These are phyloP conservation scores for Phylloporus gajari DNA, from an alignment of 1,284 basidiomycete species.

Conservation along the genomic window DNA sequence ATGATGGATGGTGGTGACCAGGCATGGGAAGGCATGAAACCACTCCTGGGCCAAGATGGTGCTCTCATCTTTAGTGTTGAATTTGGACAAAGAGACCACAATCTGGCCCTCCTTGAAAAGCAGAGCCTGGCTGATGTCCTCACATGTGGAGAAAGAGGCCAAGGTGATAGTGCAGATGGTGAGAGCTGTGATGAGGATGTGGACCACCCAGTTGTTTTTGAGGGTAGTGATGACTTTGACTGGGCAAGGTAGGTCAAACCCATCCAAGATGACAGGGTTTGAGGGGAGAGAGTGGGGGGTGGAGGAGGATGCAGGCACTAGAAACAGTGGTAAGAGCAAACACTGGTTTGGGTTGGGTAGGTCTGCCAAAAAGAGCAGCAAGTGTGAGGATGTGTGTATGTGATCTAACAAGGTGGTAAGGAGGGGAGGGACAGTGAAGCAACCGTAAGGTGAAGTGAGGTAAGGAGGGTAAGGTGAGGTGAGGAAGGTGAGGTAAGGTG, in stretches of 20 bases:
- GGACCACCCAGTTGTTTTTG: neutral
- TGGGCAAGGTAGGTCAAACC: neutral
- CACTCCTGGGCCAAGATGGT: neutral
- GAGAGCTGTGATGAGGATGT: neutral
- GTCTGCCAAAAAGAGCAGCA: neutral
- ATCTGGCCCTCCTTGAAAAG: neutral
- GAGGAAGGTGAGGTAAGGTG: too few species aligned
- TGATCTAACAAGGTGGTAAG: too few species aligned
- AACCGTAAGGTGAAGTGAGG: too few species aligned
- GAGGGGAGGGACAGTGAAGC: too few species aligned
- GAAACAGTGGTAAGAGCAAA: neutral
- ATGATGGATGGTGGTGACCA: neutral
- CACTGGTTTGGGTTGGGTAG: neutral
- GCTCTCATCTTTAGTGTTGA: neutral
- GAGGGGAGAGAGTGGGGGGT: neutral
- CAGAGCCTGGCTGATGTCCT: neutral
- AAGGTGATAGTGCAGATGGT: neutral
- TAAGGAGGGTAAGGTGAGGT: too few species aligned
- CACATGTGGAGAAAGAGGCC: neutral
- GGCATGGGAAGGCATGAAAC: neutral
- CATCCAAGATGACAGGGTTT: neutral
- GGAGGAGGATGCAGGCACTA: neutral
- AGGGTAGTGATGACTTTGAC: neutral
- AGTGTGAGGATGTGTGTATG: too few species aligned
- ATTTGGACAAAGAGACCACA: neutral